Evolutionary conservation across 345 rosid genomes (phyloP).

Genomic region (Mangifera indica): DNA sequence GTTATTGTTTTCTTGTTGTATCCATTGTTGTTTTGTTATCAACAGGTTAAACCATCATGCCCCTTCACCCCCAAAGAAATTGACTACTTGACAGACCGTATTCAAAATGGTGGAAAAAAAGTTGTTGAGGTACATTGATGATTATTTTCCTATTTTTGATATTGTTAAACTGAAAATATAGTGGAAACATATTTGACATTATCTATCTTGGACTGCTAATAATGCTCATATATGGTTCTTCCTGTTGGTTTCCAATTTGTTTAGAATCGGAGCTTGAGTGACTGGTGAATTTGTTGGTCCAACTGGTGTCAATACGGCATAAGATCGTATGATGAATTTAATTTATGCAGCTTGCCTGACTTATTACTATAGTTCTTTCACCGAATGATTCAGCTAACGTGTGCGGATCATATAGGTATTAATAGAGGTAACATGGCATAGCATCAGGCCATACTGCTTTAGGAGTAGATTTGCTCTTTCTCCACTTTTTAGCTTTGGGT

Average conservation of each 20-base stretch:
- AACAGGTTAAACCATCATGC: conserved; percentile 81
- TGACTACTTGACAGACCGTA: conserved; percentile 80
- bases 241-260: neutral
- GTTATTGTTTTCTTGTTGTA: neutral
- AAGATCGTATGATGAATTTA: neutral
- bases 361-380: neutral
- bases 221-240: neutral
- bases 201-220: neutral
- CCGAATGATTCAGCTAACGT: neutral
- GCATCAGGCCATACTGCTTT: neutral
- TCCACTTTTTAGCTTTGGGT: neutral
- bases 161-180: no score
- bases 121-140: conserved; percentile 73
- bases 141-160: neutral
- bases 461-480: neutral
- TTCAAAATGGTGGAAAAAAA: conserved; percentile 98
- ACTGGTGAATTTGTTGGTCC: neutral
- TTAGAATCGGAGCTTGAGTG: neutral
- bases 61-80: conserved; percentile 77
- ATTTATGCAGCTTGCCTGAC: no score
- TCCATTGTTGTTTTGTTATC: neutral
- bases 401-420: neutral
- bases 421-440: neutral
- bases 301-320: neutral
- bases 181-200: neutral